Base-by-base conservation (phyloP, 768 basidiomycete genomes). In the Serendipita indica region DNA sequence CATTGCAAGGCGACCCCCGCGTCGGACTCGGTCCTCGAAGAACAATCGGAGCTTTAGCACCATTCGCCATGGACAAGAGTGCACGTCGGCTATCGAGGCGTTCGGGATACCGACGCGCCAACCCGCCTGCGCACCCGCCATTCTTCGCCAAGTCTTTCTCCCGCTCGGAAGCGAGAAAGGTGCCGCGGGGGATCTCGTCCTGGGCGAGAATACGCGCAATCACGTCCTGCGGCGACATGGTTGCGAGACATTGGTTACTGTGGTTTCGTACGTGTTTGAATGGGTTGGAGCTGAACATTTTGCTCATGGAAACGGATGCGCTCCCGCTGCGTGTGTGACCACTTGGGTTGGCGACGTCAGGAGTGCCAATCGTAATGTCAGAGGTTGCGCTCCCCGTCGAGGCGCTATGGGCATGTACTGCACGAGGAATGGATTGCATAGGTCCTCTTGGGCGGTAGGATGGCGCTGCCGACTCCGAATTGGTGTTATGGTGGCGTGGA, bases 151-250 rank as follows among this genome's bases (percentile, higher is more conserved):
- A n/a, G 18, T 18, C 27, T 25, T n/a, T 43, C 16, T 25, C 18
- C 27, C 27, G 18, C 30, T 54, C 49, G 7, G 49, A 18, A 27
- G 30, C 49, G 20, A 54, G 16, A 13, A 54, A 46, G 10, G 43
- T 46, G 14, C 43, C 43, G 10, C 43, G 13, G 14, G 43, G 43
- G 22, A 46, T 54, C 14, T 13, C 49, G 49, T 54, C 49, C 22
- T 54, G 49, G n/a, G 49, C 49, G 14, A 54, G 10, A 30, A 54
- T 54, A n/a, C 49, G 49, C 3, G 49, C 49, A 3, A 54, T 28
- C 7, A 54, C 30, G 49, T 54, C 49, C 30, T 13, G 22, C 10
- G 49, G 7, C 20, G 49, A 54, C 49, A 46, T 20, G 14, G 13
- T 20, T 46, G 45, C 10, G 35, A 37, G 35, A n/a, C 35, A 37